Percentiles rank a stretch among this genome's conserved stretches.
These are phyloP conservation scores for Nigrospora osmanthi DNA, from an alignment of 2,329 filamentous ascomycete species.

Conservation along the genomic window DNA sequence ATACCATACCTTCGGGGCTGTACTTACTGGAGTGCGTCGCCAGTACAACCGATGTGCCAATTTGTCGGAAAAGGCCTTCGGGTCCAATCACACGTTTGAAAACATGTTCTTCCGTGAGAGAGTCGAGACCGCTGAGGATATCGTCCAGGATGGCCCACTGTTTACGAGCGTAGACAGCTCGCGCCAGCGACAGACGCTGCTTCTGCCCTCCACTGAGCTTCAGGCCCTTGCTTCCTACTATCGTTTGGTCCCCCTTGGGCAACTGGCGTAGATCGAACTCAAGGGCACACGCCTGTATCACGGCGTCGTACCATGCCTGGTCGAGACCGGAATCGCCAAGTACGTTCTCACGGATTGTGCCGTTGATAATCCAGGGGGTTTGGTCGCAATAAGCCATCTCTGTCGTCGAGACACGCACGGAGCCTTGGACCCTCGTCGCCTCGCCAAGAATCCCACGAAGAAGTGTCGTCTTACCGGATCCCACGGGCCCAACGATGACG, in stretches of 20 bases:
- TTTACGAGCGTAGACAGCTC: slow-evolving; percentile 10
- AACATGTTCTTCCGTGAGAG: slow-evolving; percentile 6
- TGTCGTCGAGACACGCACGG: slow-evolving; percentile 2
- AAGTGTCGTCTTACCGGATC: slow-evolving; percentile 13
- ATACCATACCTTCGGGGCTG: too few species aligned
- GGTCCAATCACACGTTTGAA: slow-evolving; percentile 5
- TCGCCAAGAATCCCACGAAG: slow-evolving; percentile 10
- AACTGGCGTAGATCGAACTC: slow-evolving; percentile 8
- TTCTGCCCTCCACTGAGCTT: slow-evolving; percentile 20
- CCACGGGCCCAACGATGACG: slow-evolving; percentile 13
- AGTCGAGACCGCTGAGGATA: slow-evolving; percentile 10
- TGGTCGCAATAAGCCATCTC: slow-evolving; percentile 10
- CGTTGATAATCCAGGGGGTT: slow-evolving; percentile 7
- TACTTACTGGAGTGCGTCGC: slow-evolving; percentile 13
- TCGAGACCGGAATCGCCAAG: slow-evolving; percentile 7
- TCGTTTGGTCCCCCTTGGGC: slow-evolving; percentile 14
- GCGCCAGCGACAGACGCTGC: slow-evolving; percentile 11
- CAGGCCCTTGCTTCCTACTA: slow-evolving; percentile 18
- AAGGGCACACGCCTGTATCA: slow-evolving; percentile 9
- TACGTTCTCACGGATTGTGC: slow-evolving; percentile 10
- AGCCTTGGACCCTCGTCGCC: slow-evolving; percentile 5
- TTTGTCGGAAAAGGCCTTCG: slow-evolving; percentile 4
- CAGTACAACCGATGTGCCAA: slow-evolving; percentile 15
- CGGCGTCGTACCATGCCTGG: slow-evolving; percentile 5
- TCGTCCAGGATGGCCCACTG: slow-evolving; percentile 10